Base-by-base conservation (phyloP, 1,284 basidiomycete genomes). In the Sanghuangporus baumii region DNA sequence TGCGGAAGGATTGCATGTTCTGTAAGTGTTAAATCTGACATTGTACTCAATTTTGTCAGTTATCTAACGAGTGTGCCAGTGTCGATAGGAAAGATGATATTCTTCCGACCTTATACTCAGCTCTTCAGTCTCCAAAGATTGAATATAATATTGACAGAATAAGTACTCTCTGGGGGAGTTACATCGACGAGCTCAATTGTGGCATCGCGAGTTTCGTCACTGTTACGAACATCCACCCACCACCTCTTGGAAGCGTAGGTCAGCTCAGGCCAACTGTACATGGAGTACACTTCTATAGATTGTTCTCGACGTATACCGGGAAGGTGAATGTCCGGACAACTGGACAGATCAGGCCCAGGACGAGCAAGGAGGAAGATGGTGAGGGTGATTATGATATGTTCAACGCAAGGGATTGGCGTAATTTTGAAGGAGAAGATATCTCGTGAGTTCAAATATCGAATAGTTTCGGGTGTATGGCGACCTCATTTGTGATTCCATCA, bases 151-250 rank as follows among this genome's bases (percentile, higher is more conserved):
- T 58, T 16, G 11, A 48, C 31, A 26, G 14, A 8, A n/a, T 58
- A 43, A 8, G 41, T 20, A 34, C 3, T 48, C 57, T 48, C 7
- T 58, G 46, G 57, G 57, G 57, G 5, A 46, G 36, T 41, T 58
- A 58, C 34, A 58, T 48, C 26, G 57, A 58, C 36, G 57, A 58
- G 36, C 57, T 58, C 57, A 58, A 34, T 11, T 58, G 20, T 26
- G 57, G 57, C 6, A 58, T 58, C 16, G 37, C 57, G 2, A 58
- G 57, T 43, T 58, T 58, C 31, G 57, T 58, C n/a, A 34, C 41
- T 26, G 57, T 58, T 34, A 48, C 57, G 20, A 58, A 58, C 36
- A 34, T n/a, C 12, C 43, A 58, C 11, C 57, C 57, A n/a, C 57
- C 43, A 48, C 26, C 36, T 31, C 12, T 58, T n/a, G 57, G 57